phyloP scores from a whole-genome alignment of 345 rosid species.

The Clausena lansium region DNA sequence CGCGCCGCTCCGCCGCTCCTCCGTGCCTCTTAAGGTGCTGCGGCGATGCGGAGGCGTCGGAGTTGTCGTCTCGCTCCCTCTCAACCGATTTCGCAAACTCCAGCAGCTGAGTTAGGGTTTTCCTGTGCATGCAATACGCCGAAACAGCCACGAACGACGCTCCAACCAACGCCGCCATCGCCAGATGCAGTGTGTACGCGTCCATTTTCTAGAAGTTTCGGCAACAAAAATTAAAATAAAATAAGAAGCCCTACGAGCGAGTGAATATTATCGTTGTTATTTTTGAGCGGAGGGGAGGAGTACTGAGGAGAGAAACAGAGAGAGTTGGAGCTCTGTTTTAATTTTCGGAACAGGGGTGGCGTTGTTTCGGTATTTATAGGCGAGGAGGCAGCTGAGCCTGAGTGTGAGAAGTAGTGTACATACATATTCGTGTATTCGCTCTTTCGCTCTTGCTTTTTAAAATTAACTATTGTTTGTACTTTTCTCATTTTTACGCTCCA shows the following conservation, averaged over 20 bases:
- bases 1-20: slow-evolving; percentile 38
- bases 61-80: slow-evolving; percentile 48
- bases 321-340: slow-evolving; percentile 10
- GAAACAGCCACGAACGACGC: slow-evolving; percentile 94
- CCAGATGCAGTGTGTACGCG: slow-evolving; percentile 68
- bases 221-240: background rate
- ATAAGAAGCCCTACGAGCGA: background rate
- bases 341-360: slow-evolving; percentile 3
- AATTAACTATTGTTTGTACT: background rate
- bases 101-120: slow-evolving; percentile 83
- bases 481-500: background rate
- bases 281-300: no score
- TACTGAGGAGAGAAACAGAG: background rate
- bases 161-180: slow-evolving; percentile 97
- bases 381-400: background rate
- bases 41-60: slow-evolving; percentile 56
- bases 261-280: background rate
- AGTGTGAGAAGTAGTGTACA: background rate
- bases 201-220: slow-evolving; percentile 51
- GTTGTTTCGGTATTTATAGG: slow-evolving; percentile 25
- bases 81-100: slow-evolving; percentile 86
- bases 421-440: background rate
- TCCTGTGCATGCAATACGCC: slow-evolving; percentile 88
- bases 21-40: slow-evolving; percentile 31
- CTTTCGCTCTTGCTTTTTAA: background rate